phyloP scores from a whole-genome alignment of 768 basidiomycete species.

The Naematelia encephala region DNA sequence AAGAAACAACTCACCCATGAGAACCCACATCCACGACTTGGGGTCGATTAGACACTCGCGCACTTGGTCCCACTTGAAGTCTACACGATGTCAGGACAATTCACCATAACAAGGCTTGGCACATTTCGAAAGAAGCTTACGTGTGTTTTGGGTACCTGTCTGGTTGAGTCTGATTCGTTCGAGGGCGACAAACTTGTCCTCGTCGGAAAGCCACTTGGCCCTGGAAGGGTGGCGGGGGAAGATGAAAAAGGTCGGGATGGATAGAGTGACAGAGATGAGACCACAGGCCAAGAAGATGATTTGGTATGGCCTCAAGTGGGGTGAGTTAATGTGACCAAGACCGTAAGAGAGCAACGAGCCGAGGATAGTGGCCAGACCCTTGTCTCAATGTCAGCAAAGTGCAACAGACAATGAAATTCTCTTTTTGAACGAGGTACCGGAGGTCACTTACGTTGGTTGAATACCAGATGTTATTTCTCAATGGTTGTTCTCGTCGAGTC shows the following conservation, averaged over 20 bases:
- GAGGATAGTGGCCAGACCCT: conserved; percentile 53
- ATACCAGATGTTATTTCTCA: conserved; percentile 42
- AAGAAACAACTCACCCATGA: conserved; percentile 30
- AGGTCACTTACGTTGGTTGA: background rate
- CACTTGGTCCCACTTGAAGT: conserved; percentile 38
- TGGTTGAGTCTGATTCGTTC: conserved; percentile 33
- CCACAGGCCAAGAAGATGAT: conserved; percentile 56
- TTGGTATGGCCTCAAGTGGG: conserved; percentile 51
- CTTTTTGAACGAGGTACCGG: too few species aligned
- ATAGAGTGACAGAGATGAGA: conserved; percentile 21
- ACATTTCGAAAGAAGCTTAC: conserved; percentile 1
- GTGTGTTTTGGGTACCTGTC: conserved; percentile 32
- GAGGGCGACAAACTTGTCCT: conserved; percentile 48
- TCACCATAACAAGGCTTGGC: background rate
- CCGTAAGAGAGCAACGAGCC: conserved; percentile 56
- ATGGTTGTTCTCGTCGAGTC: conserved; percentile 56
- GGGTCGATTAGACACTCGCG: conserved; percentile 49
- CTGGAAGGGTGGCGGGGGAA: conserved; percentile 49
- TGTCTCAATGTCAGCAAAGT: background rate
- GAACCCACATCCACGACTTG: conserved; percentile 55
- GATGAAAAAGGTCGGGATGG: conserved; percentile 36
- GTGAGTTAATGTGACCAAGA: conserved; percentile 54
- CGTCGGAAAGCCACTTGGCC: conserved; percentile 24
- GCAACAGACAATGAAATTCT: too few species aligned
- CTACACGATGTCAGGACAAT: background rate